phyloP scores from a whole-genome alignment of 2,329 filamentous ascomycete genomes.

The Aspergillus jensenii region DNA sequence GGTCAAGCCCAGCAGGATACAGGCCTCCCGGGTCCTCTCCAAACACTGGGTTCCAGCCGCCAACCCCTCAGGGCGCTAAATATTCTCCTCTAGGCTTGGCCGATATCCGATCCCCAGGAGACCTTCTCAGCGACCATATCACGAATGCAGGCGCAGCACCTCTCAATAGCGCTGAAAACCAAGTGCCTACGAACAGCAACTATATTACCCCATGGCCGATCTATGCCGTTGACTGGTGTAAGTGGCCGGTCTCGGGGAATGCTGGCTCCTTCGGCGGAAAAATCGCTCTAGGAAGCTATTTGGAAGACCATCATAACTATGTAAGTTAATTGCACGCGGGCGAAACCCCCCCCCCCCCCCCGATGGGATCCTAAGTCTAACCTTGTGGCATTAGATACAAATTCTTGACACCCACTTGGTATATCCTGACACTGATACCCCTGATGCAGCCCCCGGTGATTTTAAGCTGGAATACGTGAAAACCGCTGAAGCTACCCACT shows the following conservation, averaged over 20 bases:
- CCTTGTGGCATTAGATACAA: conserved; percentile 69
- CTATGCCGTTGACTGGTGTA: conserved; percentile 99
- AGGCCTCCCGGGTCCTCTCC: conserved; percentile 57
- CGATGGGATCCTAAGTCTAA: not conserved
- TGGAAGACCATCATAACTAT: conserved; percentile 98
- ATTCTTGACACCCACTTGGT: conserved; percentile 85
- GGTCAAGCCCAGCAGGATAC: conserved; percentile 76
- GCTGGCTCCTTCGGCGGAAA: conserved; percentile 73
- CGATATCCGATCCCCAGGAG: conserved; percentile 84
- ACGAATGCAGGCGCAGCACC: conserved; percentile 58
- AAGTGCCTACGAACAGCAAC: conserved; percentile 74
- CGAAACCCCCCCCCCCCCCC: not conserved
- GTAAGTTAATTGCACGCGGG: conserved; percentile 52
- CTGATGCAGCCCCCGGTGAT: conserved; percentile 67
- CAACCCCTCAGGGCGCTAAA: conserved; percentile 60
- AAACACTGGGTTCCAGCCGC: conserved; percentile 46
- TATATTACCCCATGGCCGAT: conserved; percentile 93
- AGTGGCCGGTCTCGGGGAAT: conserved; percentile 76
- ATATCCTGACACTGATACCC: conserved; percentile 67
- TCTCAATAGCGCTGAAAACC: conserved; percentile 65
- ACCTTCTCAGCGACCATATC: conserved; percentile 72
- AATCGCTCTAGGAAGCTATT: conserved; percentile 89
- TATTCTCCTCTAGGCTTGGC: conserved; percentile 89
- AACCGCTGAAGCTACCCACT: conserved; percentile 93
- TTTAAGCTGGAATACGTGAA: conserved; percentile 79